Base-by-base conservation (phyloP, 1,284 basidiomycete genomes). In the Tilletia indica region DNA sequence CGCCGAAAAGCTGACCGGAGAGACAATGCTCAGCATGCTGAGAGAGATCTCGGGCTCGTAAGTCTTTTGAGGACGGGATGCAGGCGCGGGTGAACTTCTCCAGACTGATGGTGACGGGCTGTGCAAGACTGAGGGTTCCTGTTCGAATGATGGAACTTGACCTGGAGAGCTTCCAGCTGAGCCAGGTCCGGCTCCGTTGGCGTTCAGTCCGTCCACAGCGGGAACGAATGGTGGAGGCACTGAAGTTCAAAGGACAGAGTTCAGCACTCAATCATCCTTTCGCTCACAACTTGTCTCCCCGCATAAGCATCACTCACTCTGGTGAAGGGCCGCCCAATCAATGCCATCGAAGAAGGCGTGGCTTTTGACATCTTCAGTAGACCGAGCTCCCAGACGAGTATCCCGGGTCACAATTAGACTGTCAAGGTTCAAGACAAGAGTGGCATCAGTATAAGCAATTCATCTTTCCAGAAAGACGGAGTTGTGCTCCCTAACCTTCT, bases 321-420 rank as follows among this genome's bases (percentile, higher is more conserved):
- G 36, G 34, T 49, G 64, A 14, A 58, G 36, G 36, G 39, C 9
- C 19, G 19, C 34, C 82, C 82, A 83, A 36, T 82, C 74, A 45
- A 80, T 75, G 58, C 70, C 58, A n/a, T 36, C 21, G 63, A 82
- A 82, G 64, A 76, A 75, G 25, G 67, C 16, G 56, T 82, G 80
- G 38, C 67, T 39, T 48, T 79, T 73, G 38, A 84, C 72, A 45
- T 82, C 73, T 21, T 73, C 64, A 5, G 78, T 77, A 14, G 73
- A 73, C 8, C 31, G 12, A 1, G 72, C 70, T 16, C 82, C 82
- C 1, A 84, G 71, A 16, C 82, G 79, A 4, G 54, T 31, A 4
- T 68, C 25, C 2, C 76, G 69, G 0, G 70, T 25, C 11, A 76
- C 76, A 38, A 83, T 45, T 3, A 83, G 42, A 45, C 42, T 45